Base-by-base conservation (phyloP, 495 filamentous ascomycete species). In the Hypoxylon lenormandii region DNA sequence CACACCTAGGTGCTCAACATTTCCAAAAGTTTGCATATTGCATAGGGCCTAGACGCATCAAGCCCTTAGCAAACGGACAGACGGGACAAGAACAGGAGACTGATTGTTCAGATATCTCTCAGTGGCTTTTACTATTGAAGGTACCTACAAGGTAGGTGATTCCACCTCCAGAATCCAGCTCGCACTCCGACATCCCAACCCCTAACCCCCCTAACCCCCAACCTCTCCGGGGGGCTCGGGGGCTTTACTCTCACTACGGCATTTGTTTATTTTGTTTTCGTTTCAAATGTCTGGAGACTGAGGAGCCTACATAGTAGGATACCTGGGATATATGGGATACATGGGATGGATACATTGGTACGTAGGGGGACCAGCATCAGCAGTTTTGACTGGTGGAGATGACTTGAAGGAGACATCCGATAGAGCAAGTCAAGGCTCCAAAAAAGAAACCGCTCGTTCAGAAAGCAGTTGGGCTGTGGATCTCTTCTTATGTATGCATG, bases 331-430 rank as follows among this genome's bases (percentile, higher is more conserved):
- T 43, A 37, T 40, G 18, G 22, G n/a, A 13, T 26, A 18, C 26
- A 42, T 43, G 52, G 38, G 16, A 59, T n/a, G n/a, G n/a, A n/a
- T n/a, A n/a, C 42, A 7, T 33, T 33, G 10, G 30, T 33, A 4
- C 30, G 30, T 33, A 33, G 30, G 30, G 30, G 30, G 30, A 3
- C 30, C 10, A 33, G 30, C 30, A 33, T 33, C 52, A 55, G 48
- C 33, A 40, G 37, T 47, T 69, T 19, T 47, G 40, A 58, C 33
- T 64, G 56, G 56, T 70, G 67, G 60, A 70, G 67, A 70, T 60
- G 50, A 48, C 13, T 53, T 33, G 45, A 50, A 65, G 66, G 21
- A 60, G 55, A 60, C 21, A 56, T 60, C 60, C 42, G 54, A 64
- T 55, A 33, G 36, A 60, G 65, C 43, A 51, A 33, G 16, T 56